phyloP scores from a whole-genome alignment of 2,329 filamentous ascomycete genomes.

The Aureobasidium sp. region DNA sequence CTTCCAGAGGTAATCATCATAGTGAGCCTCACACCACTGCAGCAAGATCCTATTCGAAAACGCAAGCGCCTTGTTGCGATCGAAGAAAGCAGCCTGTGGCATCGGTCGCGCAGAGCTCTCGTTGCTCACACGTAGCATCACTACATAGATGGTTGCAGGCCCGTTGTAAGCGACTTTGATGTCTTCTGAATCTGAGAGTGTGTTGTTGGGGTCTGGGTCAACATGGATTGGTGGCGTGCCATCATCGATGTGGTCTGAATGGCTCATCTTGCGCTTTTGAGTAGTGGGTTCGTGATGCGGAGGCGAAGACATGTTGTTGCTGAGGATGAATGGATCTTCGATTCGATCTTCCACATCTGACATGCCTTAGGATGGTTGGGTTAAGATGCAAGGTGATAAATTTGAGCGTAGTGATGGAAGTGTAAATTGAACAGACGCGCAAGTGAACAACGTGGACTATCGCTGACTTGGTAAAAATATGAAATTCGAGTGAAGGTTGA shows the following conservation, averaged over 20 bases:
- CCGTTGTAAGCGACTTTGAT: conserved; percentile 1
- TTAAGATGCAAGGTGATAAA: no score
- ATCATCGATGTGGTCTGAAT: neutral
- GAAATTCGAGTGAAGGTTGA: neutral
- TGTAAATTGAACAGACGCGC: neutral
- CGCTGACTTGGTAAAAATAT: neutral
- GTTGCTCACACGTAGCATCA: neutral
- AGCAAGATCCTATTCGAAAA: neutral
- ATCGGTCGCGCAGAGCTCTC: neutral
- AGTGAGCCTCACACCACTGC: conserved; percentile 7
- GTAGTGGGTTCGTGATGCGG: neutral
- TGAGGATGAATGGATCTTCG: neutral
- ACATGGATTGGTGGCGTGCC: neutral
- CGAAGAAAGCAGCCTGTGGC: conserved; percentile 7
- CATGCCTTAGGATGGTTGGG: neutral
- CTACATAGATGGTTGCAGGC: neutral
- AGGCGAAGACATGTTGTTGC: neutral
- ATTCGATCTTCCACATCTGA: neutral
- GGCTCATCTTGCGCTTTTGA: neutral
- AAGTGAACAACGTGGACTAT: neutral
- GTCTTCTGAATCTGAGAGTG: neutral
- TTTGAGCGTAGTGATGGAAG: no score
- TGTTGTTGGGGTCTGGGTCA: neutral
- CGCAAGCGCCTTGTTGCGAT: neutral
- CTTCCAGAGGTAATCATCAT: neutral